Evolutionary conservation across 495 filamentous ascomycete genomes (phyloP), one percentile per base, ranked within the genome.

Genomic region (Pyronema domesticum): DNA sequence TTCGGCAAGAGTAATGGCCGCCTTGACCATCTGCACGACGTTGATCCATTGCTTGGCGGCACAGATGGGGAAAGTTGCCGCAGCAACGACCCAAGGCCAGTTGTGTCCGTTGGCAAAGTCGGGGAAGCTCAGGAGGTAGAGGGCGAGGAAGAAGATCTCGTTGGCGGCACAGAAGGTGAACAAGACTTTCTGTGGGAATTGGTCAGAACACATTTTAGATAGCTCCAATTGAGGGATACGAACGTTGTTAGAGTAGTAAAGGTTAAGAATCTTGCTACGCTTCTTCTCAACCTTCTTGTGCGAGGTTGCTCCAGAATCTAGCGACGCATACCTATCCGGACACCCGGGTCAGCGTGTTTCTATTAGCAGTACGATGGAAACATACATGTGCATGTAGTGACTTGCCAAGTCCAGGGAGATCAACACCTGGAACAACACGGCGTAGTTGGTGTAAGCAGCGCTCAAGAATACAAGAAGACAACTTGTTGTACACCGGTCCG

Each of bases 341-440:
- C 19, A 23, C 36, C 47, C 47, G 47, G 10, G 17, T 53, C 37
- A 53, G 50, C 50, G 7, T 13, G 8, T 18, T 34, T 50, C 30
- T 34, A 23, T 3, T 11, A 36, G 11, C 6, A 18, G n/a, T 6
- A 42, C 34, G 30, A 43, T 18, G 37, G 35, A 33, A 9, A 87
- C 88, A 67, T 87, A 96, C 87, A 98, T 95, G 71, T 98, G 93
- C 74, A 95, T 85, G 69, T 95, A 98, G 68, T 98, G 91, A 69
- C 85, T 91, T 36, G 93, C 86, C 59, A 98, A 70, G 68, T 98
- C 91, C 64, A 96, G 67, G 51, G 80, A 80, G 63, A 96, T 98
- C 63, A 98, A 73, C 33, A 80, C 76, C 71, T 96, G 93, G 77
- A 96, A 96, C 48, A 96, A 54, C 57, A 96, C 81, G 46, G 83